Conservation (phyloP, 1,284 basidiomycete genomes). For the Exobasidium cylindrosporum region DNA sequence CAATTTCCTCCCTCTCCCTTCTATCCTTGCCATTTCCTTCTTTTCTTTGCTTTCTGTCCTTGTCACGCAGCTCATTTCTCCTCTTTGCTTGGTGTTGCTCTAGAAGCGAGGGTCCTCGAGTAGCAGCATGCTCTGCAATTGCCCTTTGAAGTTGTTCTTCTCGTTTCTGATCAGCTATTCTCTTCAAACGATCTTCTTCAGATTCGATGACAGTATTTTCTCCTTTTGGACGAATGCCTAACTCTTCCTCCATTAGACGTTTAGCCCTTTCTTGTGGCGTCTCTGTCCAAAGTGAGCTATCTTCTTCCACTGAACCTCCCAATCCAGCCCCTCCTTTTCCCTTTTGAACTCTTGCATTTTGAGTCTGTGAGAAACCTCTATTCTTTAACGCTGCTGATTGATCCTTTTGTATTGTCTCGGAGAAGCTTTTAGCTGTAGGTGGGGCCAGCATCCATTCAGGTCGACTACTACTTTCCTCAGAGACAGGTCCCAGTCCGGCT, state of each 20-base stretch:
- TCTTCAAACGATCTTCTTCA: background rate
- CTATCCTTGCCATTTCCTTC: slow-evolving; percentile 9
- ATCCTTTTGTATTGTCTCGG: slow-evolving; percentile 8
- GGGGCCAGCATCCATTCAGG: slow-evolving; percentile 19
- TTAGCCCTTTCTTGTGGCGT: slow-evolving; percentile 17
- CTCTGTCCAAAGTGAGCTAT: slow-evolving; percentile 17
- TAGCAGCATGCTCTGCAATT: background rate
- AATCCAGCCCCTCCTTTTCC: slow-evolving; percentile 7
- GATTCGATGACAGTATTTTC: background rate
- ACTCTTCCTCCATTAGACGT: slow-evolving; percentile 15
- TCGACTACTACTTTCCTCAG: background rate
- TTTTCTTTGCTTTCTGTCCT: background rate
- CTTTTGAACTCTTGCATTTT: slow-evolving; percentile 9
- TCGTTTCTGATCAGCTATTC: background rate
- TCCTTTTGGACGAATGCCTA: slow-evolving; percentile 11
- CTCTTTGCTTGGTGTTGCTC: slow-evolving; percentile 12
- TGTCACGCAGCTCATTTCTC: slow-evolving; percentile 1
- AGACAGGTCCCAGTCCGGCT: background rate
- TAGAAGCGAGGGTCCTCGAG: slow-evolving; percentile 7
- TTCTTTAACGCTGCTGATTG: slow-evolving; percentile 8
- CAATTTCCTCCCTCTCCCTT: background rate
- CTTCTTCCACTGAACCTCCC: slow-evolving; percentile 5
- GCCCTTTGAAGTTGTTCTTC: slow-evolving; percentile 9
- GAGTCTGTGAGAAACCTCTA: slow-evolving; percentile 12
- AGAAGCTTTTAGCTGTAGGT: slow-evolving; percentile 4